A percentile compares a stretch with the other conserved stretches of the same genome.
Conservation (phyloP, 179 eudicot genomes). For the Amaranthus tricolor region DNA sequence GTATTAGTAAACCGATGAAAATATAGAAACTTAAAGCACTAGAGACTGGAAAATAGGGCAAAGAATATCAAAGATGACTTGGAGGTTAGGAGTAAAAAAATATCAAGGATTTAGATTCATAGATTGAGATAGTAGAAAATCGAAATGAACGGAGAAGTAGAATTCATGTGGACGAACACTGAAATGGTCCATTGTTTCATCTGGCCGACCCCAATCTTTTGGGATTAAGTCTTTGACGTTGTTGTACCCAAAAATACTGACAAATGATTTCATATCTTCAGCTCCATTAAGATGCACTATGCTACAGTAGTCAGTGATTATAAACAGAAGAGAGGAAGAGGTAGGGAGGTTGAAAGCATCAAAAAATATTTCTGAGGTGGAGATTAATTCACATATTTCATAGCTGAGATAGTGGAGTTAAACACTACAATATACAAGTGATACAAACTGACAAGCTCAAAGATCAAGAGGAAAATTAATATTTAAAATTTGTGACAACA, state of each 20-base stretch:
- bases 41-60: too few species aligned
- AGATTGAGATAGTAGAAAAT: too few species aligned
- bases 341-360: neutral
- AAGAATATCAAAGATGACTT: too few species aligned
- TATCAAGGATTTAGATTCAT: too few species aligned
- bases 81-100: too few species aligned
- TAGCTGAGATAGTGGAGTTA: constrained; percentile 7
- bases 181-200: too few species aligned
- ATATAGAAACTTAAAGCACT: too few species aligned
- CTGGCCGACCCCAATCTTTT: too few species aligned
- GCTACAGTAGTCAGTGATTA: constrained; percentile 13
- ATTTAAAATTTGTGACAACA: neutral
- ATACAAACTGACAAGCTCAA: constrained; percentile 22
- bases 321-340: neutral
- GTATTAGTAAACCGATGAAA: too few species aligned
- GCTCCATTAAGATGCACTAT: constrained; percentile 12
- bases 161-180: too few species aligned
- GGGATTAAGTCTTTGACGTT: neutral
- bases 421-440: constrained; percentile 14
- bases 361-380: constrained; percentile 10
- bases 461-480: constrained; percentile 17
- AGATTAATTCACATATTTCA: constrained; percentile 12
- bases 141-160: too few species aligned
- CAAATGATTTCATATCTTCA: neutral
- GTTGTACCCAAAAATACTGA: neutral